Conservation (phyloP, 176 grass and related monocot species). For the Eragrostis nindensis region DNA sequence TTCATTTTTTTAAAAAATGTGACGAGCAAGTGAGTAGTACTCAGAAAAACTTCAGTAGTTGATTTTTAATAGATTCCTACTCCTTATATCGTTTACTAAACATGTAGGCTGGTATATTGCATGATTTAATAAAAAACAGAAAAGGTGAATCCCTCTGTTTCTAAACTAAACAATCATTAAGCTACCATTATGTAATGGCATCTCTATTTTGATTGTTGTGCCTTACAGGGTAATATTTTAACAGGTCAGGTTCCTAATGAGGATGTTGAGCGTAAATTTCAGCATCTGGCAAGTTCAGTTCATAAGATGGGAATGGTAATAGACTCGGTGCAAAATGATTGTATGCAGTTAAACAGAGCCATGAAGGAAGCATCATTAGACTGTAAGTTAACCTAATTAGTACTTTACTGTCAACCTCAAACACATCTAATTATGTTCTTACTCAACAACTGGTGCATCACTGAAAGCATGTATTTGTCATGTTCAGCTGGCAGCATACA, state of each 20-base stretch:
- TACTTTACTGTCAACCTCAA: not conserved
- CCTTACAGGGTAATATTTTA: not conserved
- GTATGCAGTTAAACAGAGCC: conserved; percentile 85
- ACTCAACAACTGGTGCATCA: conserved; percentile 26
- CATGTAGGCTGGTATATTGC: not conserved
- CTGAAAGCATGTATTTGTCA: conserved; percentile 24
- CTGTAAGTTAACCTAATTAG: conserved; percentile 51
- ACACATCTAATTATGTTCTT: not conserved
- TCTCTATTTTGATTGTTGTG: conserved; percentile 1
- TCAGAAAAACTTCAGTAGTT: not conserved
- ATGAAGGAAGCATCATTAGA: conserved; percentile 90
- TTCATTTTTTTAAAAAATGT: not conserved
- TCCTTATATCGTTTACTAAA: not conserved
- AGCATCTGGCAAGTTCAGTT: conserved; percentile 68
- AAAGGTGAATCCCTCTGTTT: not conserved
- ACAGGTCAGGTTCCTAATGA: conserved; percentile 73
- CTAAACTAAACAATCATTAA: conserved; percentile 8
- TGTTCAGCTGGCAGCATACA: conserved; percentile 69
- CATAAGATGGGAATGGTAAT: conserved; percentile 76
- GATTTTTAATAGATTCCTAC: not conserved
- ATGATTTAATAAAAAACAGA: conserved; percentile 9
- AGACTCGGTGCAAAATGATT: conserved; percentile 78
- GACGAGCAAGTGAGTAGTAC: not conserved
- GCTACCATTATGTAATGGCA: conserved; percentile 23
- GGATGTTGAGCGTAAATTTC: conserved; percentile 86